phyloP scores from a whole-genome alignment of 352 stramenopile genomes.

The Pythium coloratum region DNA sequence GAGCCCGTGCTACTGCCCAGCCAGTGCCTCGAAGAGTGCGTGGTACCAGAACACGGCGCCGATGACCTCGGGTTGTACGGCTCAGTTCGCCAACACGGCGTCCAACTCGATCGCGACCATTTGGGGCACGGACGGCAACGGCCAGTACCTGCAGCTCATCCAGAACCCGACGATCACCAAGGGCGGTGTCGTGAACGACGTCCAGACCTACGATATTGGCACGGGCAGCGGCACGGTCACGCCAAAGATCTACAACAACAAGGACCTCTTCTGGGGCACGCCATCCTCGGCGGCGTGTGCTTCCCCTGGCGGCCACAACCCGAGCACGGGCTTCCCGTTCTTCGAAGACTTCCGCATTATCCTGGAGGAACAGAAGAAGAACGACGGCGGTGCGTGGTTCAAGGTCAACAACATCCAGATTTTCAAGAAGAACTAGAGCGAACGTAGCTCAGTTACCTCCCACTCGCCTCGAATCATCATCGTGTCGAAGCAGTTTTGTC shows the following conservation, averaged over 20 bases:
- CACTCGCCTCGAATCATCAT: background rate
- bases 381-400: slow-evolving; percentile 62
- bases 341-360: slow-evolving; percentile 77
- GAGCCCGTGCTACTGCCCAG: slow-evolving; percentile 54
- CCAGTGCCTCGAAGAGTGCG: slow-evolving; percentile 43
- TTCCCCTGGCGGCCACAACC: slow-evolving; percentile 48
- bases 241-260: slow-evolving; percentile 82
- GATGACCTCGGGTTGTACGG: slow-evolving; percentile 67
- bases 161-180: slow-evolving; percentile 70
- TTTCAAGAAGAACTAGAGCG: slow-evolving; percentile 39
- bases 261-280: slow-evolving; percentile 68
- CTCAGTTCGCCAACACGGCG: slow-evolving; percentile 58
- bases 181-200: slow-evolving; percentile 48
- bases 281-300: slow-evolving; percentile 45
- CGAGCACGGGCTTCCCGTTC: slow-evolving; percentile 67
- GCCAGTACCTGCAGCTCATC: slow-evolving; percentile 74
- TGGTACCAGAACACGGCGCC: slow-evolving; percentile 60
- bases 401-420: slow-evolving; percentile 77
- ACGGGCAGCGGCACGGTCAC: slow-evolving; percentile 43
- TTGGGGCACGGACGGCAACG: slow-evolving; percentile 58
- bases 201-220: slow-evolving; percentile 60
- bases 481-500: background rate
- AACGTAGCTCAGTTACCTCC: background rate
- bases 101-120: slow-evolving; percentile 70
- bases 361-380: slow-evolving; percentile 77